Evolutionary conservation across 73 alveolate genomes (phyloP).

Genomic region (Stentor coeruleus): DNA sequence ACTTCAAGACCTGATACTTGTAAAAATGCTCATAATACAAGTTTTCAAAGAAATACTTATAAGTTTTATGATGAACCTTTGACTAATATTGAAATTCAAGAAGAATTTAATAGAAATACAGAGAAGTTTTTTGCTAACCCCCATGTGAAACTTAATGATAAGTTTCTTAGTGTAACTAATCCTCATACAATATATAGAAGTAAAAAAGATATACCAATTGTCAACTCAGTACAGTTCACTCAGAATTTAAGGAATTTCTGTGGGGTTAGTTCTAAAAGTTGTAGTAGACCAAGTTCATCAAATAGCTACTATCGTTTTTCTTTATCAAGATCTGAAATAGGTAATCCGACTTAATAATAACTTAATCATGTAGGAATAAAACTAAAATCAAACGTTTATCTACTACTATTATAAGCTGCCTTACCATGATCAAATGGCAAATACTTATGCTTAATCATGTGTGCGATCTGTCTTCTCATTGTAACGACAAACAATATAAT

Average conservation of each 20-base stretch:
- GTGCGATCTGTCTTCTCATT: conserved; percentile 30
- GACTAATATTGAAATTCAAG: background rate
- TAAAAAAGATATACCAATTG: background rate
- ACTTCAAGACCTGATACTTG: background rate
- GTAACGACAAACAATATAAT: conserved; percentile 8
- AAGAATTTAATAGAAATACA: background rate
- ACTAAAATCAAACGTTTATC: too few species aligned
- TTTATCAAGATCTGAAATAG: background rate
- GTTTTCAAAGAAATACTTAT: background rate
- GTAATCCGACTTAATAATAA: background rate
- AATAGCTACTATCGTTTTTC: background rate
- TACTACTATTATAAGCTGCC: too few species aligned
- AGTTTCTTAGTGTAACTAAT: background rate
- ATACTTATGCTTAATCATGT: conserved; percentile 25
- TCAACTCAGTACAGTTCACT: background rate
- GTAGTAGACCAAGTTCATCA: background rate
- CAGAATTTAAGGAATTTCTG: background rate
- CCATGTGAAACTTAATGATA: background rate
- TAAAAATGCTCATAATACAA: background rate
- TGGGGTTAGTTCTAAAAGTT: background rate
- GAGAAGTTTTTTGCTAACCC: conserved; percentile 5
- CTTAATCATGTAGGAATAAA: too few species aligned
- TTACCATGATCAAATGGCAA: conserved; percentile 27
- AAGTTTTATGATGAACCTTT: conserved; percentile 4
- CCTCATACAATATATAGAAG: background rate